Evolutionary conservation across 1,284 basidiomycete species (phyloP).

Genomic region (Ustilago curta): DNA sequence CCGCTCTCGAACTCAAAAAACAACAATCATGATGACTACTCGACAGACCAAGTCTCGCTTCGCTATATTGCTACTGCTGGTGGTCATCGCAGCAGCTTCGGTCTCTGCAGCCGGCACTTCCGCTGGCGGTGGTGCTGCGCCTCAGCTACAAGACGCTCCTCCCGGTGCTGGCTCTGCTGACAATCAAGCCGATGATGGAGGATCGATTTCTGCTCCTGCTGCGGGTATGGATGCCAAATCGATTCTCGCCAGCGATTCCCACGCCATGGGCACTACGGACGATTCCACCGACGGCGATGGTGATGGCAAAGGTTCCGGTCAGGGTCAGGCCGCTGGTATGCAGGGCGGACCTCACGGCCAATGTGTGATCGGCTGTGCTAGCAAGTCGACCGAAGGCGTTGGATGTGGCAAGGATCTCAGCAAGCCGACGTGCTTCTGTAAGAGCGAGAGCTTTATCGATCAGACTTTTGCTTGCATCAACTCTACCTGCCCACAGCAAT

Average conservation of each 20-base stretch:
- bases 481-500: conserved; percentile 46
- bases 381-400: conserved; percentile 25
- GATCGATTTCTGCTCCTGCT: conserved; percentile 29
- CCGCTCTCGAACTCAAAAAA: background rate
- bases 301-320: conserved; percentile 4
- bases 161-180: background rate
- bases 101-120: conserved; percentile 7
- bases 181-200: conserved; percentile 4
- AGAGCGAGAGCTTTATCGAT: conserved; percentile 30
- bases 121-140: background rate
- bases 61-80: conserved; percentile 8
- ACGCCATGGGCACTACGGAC: conserved; percentile 20
- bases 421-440: conserved; percentile 48
- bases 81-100: conserved; percentile 7
- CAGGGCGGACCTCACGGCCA: conserved; percentile 24
- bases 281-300: conserved; percentile 35
- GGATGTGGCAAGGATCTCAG: conserved; percentile 44
- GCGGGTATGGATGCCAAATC: conserved; percentile 23
- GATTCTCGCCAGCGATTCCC: conserved; percentile 15
- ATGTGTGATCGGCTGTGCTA: conserved; percentile 35
- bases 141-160: conserved; percentile 12
- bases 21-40: background rate
- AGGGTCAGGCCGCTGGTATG: background rate
- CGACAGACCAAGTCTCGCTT: conserved; percentile 4
- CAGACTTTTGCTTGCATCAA: conserved; percentile 47